A percentile compares a stretch with the other conserved stretches of the same genome.
phyloP scores from a whole-genome alignment of 768 basidiomycete species.

The Pleurotus cornucopiae region DNA sequence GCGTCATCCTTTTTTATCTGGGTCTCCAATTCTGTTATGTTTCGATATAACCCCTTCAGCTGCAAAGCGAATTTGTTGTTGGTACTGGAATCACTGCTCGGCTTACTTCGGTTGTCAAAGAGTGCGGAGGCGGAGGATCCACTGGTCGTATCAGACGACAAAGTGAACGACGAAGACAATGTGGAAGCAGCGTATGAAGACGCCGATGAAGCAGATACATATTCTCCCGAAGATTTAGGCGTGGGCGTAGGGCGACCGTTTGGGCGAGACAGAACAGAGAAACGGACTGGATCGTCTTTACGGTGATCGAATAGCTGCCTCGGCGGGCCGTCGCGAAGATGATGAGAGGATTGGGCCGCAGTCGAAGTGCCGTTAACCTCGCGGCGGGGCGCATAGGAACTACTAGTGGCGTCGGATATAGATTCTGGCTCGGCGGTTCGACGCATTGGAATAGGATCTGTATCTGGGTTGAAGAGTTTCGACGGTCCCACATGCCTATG shows the following conservation, averaged over 20 bases:
- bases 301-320: constrained; percentile 84
- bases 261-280: constrained; percentile 61
- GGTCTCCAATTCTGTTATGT: constrained; percentile 74
- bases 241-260: constrained; percentile 41
- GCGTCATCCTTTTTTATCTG: constrained; percentile 63
- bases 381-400: constrained; percentile 41
- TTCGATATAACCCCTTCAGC: constrained; percentile 80
- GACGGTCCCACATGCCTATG: constrained; percentile 26
- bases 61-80: constrained; percentile 63
- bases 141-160: constrained; percentile 70
- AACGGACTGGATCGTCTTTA: constrained; percentile 88
- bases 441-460: constrained; percentile 60
- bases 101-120: constrained; percentile 50
- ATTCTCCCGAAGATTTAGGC: constrained; percentile 64
- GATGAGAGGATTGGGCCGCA: constrained; percentile 21
- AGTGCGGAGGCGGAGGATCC: constrained; percentile 67
- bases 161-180: constrained; percentile 64
- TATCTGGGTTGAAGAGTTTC: constrained; percentile 66
- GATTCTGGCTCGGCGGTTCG: constrained; percentile 62
- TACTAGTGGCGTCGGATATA: constrained; percentile 55
- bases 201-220: constrained; percentile 69
- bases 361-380: constrained; percentile 13
- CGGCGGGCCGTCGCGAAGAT: constrained; percentile 27
- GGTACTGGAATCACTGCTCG: constrained; percentile 45
- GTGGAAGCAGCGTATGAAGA: constrained; percentile 72